Evolutionary conservation across 345 rosid species (phyloP).

Genomic region (Bruguiera parviflora): DNA sequence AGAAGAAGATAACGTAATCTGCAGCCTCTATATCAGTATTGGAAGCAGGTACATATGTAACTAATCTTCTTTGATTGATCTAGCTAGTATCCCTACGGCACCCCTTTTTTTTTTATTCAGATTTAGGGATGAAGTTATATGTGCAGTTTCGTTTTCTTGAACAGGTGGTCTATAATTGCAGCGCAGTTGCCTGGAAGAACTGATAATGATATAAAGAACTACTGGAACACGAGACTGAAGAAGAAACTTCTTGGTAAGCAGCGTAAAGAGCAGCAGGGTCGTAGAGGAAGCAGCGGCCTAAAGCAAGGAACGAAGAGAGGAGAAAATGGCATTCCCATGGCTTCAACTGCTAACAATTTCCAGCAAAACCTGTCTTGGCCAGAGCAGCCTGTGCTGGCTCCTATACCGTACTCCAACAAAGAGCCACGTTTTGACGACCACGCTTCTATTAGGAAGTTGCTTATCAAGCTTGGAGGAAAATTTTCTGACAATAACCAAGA

Average conservation of each 20-base stretch:
- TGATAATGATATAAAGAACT: slow-evolving; percentile 33
- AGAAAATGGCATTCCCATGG: slow-evolving; percentile 18
- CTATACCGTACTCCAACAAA: slow-evolving; percentile 32
- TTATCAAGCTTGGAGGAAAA: slow-evolving; percentile 58
- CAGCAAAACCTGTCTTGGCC: slow-evolving; percentile 43
- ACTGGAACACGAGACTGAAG: slow-evolving; percentile 34
- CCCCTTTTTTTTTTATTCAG: too few relatives aligned
- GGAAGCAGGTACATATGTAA: slow-evolving; percentile 26
- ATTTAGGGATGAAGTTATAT: too few relatives aligned
- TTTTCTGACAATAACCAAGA: slow-evolving; percentile 30
- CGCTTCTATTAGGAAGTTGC: slow-evolving; percentile 46
- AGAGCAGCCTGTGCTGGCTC: slow-evolving; percentile 38
- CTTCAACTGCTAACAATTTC: slow-evolving; percentile 13
- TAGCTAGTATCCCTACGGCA: too few relatives aligned
- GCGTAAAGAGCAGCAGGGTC: slow-evolving; percentile 23
- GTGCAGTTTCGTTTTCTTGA: not conserved
- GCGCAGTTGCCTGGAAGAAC: slow-evolving; percentile 35
- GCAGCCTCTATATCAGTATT: slow-evolving; percentile 35
- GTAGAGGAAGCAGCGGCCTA: slow-evolving; percentile 22
- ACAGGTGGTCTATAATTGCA: slow-evolving; percentile 35
- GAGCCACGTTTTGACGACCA: slow-evolving; percentile 40
- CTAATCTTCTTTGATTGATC: too few relatives aligned
- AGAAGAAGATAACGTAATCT: slow-evolving; percentile 34
- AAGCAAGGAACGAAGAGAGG: slow-evolving; percentile 33
- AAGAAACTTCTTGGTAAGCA: slow-evolving; percentile 34